Evolutionary conservation across 179 eudicot genomes (phyloP), one percentile per base, ranked within the genome.

Genomic region (Spergularia azorica): DNA sequence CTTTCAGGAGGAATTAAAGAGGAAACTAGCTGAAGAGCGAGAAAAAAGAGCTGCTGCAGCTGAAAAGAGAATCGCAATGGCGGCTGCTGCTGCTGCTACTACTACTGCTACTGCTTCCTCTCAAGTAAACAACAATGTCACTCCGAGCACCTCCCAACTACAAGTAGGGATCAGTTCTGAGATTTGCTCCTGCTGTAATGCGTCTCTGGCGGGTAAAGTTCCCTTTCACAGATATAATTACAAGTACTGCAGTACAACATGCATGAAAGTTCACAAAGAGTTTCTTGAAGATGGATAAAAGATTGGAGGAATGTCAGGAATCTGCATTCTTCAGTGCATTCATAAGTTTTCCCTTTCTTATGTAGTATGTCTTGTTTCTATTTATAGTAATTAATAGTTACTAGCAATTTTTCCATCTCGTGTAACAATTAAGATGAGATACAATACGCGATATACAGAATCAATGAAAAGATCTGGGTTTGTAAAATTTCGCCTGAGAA

Each of bases 11-110:
- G 91, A 90, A 75, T 81, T 85, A 48, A 87, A 84, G 83, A 90
- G 79, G 84, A 87, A 84, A 70, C 88, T 85, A 72, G 88, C 81
- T 13, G 90, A 86, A 59, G 96, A 95, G 56, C 85, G 97, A 80
- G 97, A 93, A 83, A 90, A 91, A 87, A 84, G 98, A 84, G 98
- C 97, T 0, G 95, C 97, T 56, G 98, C 97, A 13, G 97, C 97
- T 8, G 98, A 95, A 86, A 85, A 89, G 74, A 90, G 97, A 85
- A 80, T 95, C 16, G 88, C 90, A 61, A 20, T 78, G 72, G 68
- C 75, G 26, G 91, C 91, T 57, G 75, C 84, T 4, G 32, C 32
- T 26, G 32, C 32, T 26, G 32, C n/a, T n/a, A n/a, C 32, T n/a
- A n/a, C n/a, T n/a, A n/a, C n/a, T 26, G 32, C 32, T 26, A 26